These are phyloP conservation scores for Backusella westeae DNA, from an alignment of 192 early-diverging fungal genomes.

Conservation along the genomic window DNA sequence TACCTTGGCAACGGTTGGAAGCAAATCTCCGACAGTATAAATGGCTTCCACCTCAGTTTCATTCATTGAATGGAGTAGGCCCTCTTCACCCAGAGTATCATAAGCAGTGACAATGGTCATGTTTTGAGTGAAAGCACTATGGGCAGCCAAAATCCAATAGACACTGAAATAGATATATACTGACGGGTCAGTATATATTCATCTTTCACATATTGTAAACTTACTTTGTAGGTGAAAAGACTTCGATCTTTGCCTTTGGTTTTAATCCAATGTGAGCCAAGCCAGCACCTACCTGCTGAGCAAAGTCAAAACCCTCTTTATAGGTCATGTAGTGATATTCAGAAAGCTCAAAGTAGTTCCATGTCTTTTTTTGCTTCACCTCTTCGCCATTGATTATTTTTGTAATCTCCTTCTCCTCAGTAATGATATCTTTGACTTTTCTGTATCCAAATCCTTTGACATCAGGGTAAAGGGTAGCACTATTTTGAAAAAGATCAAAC, in stretches of 20 bases:
- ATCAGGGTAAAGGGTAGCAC: constrained; percentile 46
- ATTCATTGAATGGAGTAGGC: constrained; percentile 72
- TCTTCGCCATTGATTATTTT: constrained; percentile 58
- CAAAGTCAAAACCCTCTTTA: constrained; percentile 54
- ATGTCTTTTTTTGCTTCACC: constrained; percentile 69
- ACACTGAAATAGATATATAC: background rate
- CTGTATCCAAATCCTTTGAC: constrained; percentile 70
- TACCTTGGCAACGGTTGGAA: constrained; percentile 63
- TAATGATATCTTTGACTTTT: constrained; percentile 54
- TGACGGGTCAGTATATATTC: too few relatives aligned
- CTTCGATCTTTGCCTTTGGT: constrained; percentile 48
- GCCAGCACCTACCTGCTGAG: constrained; percentile 65
- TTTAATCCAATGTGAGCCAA: constrained; percentile 61
- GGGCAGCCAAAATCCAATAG: constrained; percentile 33
- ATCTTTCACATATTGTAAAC: background rate
- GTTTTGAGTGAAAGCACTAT: constrained; percentile 62
- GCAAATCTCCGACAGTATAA: constrained; percentile 72
- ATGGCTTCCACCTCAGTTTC: constrained; percentile 69
- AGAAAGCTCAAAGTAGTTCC: constrained; percentile 80
- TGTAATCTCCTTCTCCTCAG: constrained; percentile 71
- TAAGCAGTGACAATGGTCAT: constrained; percentile 83
- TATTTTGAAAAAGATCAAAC: constrained; percentile 68
- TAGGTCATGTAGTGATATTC: constrained; percentile 79
- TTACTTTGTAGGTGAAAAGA: constrained; percentile 73
- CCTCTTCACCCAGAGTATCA: constrained; percentile 82